These are phyloP conservation scores for Achaetomiella virescens DNA, from an alignment of 495 filamentous ascomycete genomes.

Conservation along the genomic window DNA sequence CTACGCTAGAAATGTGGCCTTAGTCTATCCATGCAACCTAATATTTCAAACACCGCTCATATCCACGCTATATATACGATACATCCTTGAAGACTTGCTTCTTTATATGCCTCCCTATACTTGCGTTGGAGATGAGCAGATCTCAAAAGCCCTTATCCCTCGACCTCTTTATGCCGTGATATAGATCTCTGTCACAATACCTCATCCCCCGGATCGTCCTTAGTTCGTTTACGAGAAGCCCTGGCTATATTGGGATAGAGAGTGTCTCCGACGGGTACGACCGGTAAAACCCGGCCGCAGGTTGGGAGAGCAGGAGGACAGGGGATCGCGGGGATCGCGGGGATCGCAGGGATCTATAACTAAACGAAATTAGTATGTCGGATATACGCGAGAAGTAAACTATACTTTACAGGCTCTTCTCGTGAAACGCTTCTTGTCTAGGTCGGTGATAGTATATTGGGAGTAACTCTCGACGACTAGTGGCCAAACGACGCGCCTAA, in stretches of 20 bases:
- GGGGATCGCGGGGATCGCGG: neutral
- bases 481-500: neutral
- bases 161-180: neutral
- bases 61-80: neutral
- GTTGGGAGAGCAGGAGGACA: neutral
- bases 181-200: neutral
- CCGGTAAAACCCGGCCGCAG: neutral
- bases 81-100: neutral
- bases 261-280: neutral
- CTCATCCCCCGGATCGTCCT: neutral
- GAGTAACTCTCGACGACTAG: neutral
- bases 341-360: neutral
- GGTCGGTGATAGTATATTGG: neutral
- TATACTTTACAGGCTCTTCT: neutral
- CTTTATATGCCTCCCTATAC: neutral
- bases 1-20: neutral
- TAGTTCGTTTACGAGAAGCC: neutral
- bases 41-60: neutral
- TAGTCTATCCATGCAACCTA: neutral
- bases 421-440: neutral
- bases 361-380: neutral
- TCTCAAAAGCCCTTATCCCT: neutral
- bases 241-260: neutral
- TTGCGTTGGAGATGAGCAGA: neutral
- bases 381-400: neutral